Percentiles rank a stretch among this genome's conserved stretches.
Evolutionary conservation across 805 yeast genomes (phyloP).

Genomic region (Yamadazyma philogaea): DNA sequence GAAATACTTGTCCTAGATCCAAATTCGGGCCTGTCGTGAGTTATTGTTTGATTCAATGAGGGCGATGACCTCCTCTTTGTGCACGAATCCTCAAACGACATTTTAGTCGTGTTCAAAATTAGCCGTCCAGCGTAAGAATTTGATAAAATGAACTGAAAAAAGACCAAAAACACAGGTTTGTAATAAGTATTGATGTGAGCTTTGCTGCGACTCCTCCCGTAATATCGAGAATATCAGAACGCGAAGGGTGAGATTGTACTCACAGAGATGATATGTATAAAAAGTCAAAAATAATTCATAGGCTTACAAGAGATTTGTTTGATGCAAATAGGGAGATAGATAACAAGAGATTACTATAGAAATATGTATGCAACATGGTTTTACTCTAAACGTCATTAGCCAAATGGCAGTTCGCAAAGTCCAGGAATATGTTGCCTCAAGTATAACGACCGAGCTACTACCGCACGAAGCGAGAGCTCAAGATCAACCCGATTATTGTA

Average conservation of each 20-base stretch:
- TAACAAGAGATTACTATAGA: not conserved
- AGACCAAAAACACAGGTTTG: too few relatives aligned
- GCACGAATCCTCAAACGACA: constrained; percentile 1
- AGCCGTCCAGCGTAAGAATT: not conserved
- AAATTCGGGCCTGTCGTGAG: constrained; percentile 10
- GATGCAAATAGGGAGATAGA: not conserved
- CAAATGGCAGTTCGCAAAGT: constrained; percentile 91
- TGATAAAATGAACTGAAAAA: constrained; percentile 1
- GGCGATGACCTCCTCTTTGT: constrained; percentile 1
- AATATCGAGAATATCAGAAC: too few relatives aligned
- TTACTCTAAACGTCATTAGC: constrained; percentile 96
- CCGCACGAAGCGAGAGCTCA: constrained; percentile 49
- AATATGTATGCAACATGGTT: constrained; percentile 97
- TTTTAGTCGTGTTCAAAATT: not conserved
- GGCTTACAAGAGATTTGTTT: not conserved
- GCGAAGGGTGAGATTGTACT: too few relatives aligned
- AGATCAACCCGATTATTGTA: constrained; percentile 63
- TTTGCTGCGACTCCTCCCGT: not conserved
- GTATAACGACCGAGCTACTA: constrained; percentile 62
- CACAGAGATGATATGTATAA: too few relatives aligned
- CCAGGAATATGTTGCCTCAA: constrained; percentile 98
- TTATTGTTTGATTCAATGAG: constrained; percentile 2
- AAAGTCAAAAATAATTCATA: too few relatives aligned
- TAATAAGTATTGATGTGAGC: too few relatives aligned
- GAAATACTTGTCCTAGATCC: constrained; percentile 14